Conservation (phyloP, 2,329 filamentous ascomycete species). For the Aspergillus sp. region DNA sequence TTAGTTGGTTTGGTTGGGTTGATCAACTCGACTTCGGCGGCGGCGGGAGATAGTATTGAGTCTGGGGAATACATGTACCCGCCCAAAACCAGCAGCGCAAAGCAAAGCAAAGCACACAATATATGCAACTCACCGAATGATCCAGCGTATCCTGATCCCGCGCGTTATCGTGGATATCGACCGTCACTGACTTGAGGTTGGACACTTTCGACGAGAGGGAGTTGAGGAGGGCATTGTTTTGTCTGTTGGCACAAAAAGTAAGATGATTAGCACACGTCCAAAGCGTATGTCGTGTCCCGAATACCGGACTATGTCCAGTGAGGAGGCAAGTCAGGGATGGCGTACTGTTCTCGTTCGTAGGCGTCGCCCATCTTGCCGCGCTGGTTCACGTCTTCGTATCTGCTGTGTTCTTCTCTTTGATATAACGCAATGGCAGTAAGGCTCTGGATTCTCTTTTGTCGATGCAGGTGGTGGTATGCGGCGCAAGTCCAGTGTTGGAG, state of each 20-base stretch:
- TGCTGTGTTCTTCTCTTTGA: no score
- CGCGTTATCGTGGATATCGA: slow-evolving; percentile 97
- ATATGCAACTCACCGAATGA: slow-evolving; percentile 62
- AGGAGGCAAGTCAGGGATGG: slow-evolving; percentile 4
- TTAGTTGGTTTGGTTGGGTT: no score
- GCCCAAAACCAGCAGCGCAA: not conserved
- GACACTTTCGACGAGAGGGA: slow-evolving; percentile 87
- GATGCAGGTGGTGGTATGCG: no score
- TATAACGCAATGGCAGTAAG: no score
- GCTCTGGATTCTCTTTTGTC: no score
- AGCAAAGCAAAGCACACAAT: no score
- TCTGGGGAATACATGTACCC: no score
- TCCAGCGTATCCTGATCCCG: slow-evolving; percentile 81
- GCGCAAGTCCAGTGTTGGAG: no score
- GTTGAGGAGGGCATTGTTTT: slow-evolving; percentile 91
- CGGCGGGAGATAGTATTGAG: no score
- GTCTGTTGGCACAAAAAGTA: slow-evolving; percentile 37
- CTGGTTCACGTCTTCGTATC: no score
- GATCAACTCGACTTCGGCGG: no score
- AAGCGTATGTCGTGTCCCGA: not conserved
- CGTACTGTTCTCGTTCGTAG: slow-evolving; percentile 63
- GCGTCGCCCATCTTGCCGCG: slow-evolving; percentile 57
- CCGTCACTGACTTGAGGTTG: slow-evolving; percentile 81
- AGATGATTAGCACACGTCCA: not conserved
- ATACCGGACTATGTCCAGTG: slow-evolving; percentile 1